Evolutionary conservation across 805 yeast genomes (phyloP), one percentile per base, ranked within the genome.

Genomic region (Schwanniomyces occidentalis): DNA sequence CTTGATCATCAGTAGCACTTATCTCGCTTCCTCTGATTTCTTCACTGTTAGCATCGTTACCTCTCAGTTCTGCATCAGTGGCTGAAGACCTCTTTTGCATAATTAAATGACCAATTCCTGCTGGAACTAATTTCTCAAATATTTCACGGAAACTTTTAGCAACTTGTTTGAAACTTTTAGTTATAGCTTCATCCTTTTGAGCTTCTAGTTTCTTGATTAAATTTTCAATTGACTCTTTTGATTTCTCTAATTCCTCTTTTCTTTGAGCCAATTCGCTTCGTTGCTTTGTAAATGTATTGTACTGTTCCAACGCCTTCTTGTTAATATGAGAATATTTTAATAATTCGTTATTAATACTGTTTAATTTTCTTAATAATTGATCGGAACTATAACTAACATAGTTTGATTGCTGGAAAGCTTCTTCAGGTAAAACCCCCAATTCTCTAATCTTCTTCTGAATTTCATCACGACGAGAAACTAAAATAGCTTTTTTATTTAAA

Each of bases 281-380:
- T 56, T 90, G 93, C 38, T 74, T 78, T 13, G 84, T 76, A 54
- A 88, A 89, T 25, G 77, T 79, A 32, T 71, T 63, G 52, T 74
- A 86, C 52, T 90, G 96, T 48, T 90, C 97, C 45, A 85, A 66
- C 0, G 98, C 96, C 51, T 88, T 86, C 54, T 84, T 85, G 62
- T 91, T 91, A 32, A 93, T 85, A 56, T 88, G 95, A 16, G 77
- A 75, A 54, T 76, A 82, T 46, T 76, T 71, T 27, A 77, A 74
- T 24, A 91, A 63, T 18, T 73, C 75, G 22, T 73, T 75, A 26
- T 80, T 77, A 5, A 78, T 73, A 17, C 59, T 59, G 33, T 76
- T 79, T 40, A 88, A 66, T 34, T 71, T 64, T 10, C 56, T 49
- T 31, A 85, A 57, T 20, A 90, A 57, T 5, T 71, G 68, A 24